Base-by-base conservation (phyloP, 2,329 filamentous ascomycete species). In the Fusarium hainanense region DNA sequence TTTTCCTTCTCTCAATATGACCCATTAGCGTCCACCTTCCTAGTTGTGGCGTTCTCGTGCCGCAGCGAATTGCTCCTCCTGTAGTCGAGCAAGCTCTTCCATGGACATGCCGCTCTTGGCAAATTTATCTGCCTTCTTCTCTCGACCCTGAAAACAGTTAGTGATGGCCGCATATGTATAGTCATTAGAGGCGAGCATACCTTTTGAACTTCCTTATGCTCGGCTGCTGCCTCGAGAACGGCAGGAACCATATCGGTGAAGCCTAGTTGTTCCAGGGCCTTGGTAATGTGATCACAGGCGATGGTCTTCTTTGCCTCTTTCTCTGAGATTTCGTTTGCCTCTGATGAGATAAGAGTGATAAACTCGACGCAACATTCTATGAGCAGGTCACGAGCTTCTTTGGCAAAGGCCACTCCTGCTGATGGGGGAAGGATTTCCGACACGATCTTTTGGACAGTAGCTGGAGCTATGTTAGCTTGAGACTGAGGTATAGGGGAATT, bases 361-460 rank as follows among this genome's bases (percentile, higher is more conserved):
- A 99, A 99, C 81, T 99, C 96, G 76, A 99, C 95, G 77, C 96
- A 99, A 83, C 96, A 98, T 84, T 98, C 96, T 76, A 99, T 99
- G 54, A 99, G 86, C 4, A 98, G 86, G 77, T 99, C 96, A 64
- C 96, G 91, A 14, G 95, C 94, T 76, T 99, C 96, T 79, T 97
- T 98, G 44, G 94, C 93, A 78, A 98, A 98, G 3, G 92, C 91
- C 67, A 97, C 88, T 52, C 93, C 93, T 16, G 80, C 82, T 50
- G 91, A 89, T 1, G 91, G 83, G 3, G 93, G 90, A 3, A 99
- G 87, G 75, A 99, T 98, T 80, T 99, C 96, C 62, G 91, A 91
- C 74, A 99, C 95, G 71, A 99, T 99, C 82, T 91, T 91, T 75
- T 91, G 89, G n/a, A 91, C 89, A 8, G 89, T 91, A 37, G 89